Evolutionary conservation across 2,329 filamentous ascomycete species (phyloP), one percentile per base, ranked within the genome.

Genomic region (Penicillium sp.): DNA sequence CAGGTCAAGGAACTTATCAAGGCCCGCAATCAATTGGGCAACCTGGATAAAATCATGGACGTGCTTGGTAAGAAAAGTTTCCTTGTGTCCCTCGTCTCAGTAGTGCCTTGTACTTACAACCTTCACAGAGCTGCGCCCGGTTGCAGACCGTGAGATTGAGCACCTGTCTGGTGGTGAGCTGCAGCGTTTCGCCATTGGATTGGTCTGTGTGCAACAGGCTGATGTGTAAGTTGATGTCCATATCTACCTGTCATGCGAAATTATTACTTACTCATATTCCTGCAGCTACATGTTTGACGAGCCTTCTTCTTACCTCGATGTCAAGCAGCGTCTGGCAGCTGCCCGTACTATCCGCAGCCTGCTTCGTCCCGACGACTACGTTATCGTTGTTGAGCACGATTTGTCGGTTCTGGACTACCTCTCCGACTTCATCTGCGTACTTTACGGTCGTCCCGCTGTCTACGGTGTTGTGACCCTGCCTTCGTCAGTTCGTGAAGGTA

Each of bases 371-470:
- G 85, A 97, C 67, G 91, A 96, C 79, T 99, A 97, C 72, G 90
- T 99, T 69, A 97, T 99, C 67, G 93, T 97, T 59, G 94, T 99
- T 67, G 94, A 99, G 84, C 94, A 99, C 86, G 94, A 99, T 85
- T 82, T 99, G 82, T 96, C 93, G 43, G 92, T 99, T 40, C 85
- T 99, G 42, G 95, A 99, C 77, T 99, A 99, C 71, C 90, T 99
- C 52, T 99, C 94, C 52, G 94, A 99, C 77, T 99, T 94, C 76
- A 91, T 99, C 69, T 99, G 94, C 72, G 91, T 97, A 57, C 87
- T 99, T 10, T 99, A 99, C 77, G 95, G 94, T 65, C 87, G 89
- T 77, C 94, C 94, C 33, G 94, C 94, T 43, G 87, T 97, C 42
- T 99, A 99, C 68, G 94, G 94, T 87, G 94, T 99, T 47, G 94